Base-by-base conservation (phyloP, 2,329 filamentous ascomycete species). In the Penicillium sp. region DNA sequence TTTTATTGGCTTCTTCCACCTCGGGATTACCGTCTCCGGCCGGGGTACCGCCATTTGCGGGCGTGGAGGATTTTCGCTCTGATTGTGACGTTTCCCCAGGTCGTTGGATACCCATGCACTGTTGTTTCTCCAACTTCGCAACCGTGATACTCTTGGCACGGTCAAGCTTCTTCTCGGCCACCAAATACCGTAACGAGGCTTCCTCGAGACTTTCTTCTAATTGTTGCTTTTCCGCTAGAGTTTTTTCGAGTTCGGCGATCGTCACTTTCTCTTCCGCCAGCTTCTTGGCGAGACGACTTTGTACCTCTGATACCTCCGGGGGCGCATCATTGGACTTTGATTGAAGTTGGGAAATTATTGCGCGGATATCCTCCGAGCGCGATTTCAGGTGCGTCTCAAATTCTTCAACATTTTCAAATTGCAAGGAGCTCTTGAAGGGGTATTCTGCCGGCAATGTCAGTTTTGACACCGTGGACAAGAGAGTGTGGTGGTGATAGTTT, bases 141-240 rank as follows among this genome's bases (percentile, higher is more conserved):
- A 96, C 90, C 49, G 95, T 90, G 13, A 84, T 75, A 65, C 93
- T 99, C 70, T 89, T 92, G 19, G 87, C 82, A 36, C 93, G 83
- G 67, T 99, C 93, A 44, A 97, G 77, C 67, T 90, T 93, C 75
- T 95, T 95, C 69, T 99, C 93, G 0, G 93, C 93, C 59, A 95
- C 88, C 75, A 97, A 89, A 64, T 95, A 97, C 57, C 93, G 83
- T 51, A 95, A 77, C 4, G 90, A 95, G 13, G 92, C 93, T 29
- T 83, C 86, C 65, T 97, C 92, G 16, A 97, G 77, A 54, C 92
- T 87, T 63, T 93, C 88, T 39, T 89, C 89, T 3, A 95, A 77
- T 59, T 88, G 84, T 46, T 95, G 87, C 62, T 93, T 95, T 62
- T 96, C 90, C 6, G 81, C 77, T 41, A 83, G 79, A 11, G 91